A percentile compares a stretch with the other conserved stretches of the same genome.
phyloP scores from a whole-genome alignment of 257 asterid species.

The Solanum okadae region DNA sequence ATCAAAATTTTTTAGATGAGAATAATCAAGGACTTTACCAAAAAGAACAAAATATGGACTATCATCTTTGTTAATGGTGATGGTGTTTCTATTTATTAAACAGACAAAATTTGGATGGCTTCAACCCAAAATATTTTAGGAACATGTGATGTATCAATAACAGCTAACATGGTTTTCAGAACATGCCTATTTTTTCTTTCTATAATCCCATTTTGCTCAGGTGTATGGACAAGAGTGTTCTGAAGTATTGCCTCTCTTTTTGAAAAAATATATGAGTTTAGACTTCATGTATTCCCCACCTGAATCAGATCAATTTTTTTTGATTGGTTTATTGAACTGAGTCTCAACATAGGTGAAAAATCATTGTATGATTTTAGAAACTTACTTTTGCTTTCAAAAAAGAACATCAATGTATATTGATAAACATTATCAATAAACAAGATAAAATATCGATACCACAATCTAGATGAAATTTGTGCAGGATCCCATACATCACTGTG shows the following conservation, averaged over 20 bases:
- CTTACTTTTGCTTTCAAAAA: too few species aligned
- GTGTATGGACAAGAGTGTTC: background rate
- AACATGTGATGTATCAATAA: background rate
- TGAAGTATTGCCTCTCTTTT: background rate
- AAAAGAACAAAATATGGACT: background rate
- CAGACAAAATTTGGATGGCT: background rate
- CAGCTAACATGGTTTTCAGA: background rate
- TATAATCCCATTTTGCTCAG: background rate
- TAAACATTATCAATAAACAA: too few species aligned
- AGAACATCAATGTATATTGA: background rate
- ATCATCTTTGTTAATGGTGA: background rate
- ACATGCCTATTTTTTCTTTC: background rate
- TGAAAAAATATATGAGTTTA: too few species aligned
- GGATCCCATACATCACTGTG: background rate
- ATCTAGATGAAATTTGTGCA: too few species aligned
- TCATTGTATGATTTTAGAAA: background rate
- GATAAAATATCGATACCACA: too few species aligned
- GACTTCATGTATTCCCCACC: background rate
- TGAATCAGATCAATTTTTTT: too few species aligned
- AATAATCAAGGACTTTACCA: background rate
- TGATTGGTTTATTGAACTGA: too few species aligned
- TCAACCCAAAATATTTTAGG: too few species aligned
- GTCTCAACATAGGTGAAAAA: background rate
- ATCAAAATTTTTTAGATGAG: too few species aligned
- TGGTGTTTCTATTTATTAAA: background rate